These are phyloP conservation scores for Globisporangium acanthophoron DNA, from an alignment of 352 stramenopile species.

Conservation along the genomic window DNA sequence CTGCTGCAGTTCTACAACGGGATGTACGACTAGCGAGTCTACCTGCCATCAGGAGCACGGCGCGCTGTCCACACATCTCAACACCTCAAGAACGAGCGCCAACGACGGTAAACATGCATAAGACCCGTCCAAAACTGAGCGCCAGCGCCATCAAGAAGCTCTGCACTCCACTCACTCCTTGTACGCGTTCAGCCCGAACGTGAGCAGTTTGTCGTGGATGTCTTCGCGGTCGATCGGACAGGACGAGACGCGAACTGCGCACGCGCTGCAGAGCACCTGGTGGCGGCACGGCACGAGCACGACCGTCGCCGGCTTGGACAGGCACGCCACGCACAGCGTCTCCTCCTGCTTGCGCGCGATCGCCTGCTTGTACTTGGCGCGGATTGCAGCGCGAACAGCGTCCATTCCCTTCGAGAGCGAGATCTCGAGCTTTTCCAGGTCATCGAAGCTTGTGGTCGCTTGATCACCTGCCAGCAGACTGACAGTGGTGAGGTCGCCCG, in stretches of 20 bases:
- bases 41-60: not conserved
- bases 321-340: constrained; percentile 50
- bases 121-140: too few species aligned
- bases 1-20: constrained; percentile 86
- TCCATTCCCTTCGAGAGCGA: constrained; percentile 22
- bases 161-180: constrained; percentile 2
- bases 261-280: constrained; percentile 52
- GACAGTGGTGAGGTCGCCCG: constrained; percentile 14
- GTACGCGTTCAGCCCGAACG: constrained; percentile 53
- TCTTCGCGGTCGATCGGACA: constrained; percentile 57
- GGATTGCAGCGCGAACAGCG: constrained; percentile 22
- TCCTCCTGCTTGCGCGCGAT: constrained; percentile 17
- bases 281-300: constrained; percentile 55
- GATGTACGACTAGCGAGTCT: constrained; percentile 61
- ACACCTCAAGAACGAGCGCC: not conserved
- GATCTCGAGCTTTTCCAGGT: constrained; percentile 40
- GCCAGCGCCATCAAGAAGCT: not conserved
- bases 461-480: constrained; percentile 14
- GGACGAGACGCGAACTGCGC: constrained; percentile 35
- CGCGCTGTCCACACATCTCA: not conserved
- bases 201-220: constrained; percentile 62
- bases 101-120: not conserved
- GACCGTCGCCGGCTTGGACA: constrained; percentile 38
- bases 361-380: constrained; percentile 22
- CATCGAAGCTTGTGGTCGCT: constrained; percentile 17